Evolutionary conservation across 305 asterid species (phyloP), one percentile per base, ranked within the genome.

Genomic region (Fraxinus sp.): DNA sequence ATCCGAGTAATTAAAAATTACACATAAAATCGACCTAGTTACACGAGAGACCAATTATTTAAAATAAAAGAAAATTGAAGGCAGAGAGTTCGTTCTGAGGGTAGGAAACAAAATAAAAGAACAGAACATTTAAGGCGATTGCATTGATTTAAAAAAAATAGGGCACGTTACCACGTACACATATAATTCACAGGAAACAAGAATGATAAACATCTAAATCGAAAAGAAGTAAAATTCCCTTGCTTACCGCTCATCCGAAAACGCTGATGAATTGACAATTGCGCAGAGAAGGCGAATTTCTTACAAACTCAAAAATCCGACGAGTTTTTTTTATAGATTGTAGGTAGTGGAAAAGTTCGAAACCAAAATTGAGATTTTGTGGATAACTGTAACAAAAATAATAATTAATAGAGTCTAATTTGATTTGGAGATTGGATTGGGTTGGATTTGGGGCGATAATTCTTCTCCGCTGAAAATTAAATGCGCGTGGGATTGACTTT

Each of bases 401-500:
- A 78, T 2, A 64, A 37, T 16, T 24, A 64, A 26, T 24, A 5
- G 30, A 64, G 76, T 16, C 64, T 32, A 76, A 83, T 66, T 24
- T 76, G 13, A 62, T 24, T n/a, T 26, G 41, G 72, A 16, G 76
- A 32, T 30, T 71, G 10, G 84, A 75, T 82, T 86, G 85, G 83
- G 68, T 74, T 84, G 84, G 84, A 77, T 68, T 77, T 74, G 36
- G 39, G 85, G 80, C 80, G 70, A 62, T 22, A 75, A 80, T 83
- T 73, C 81, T 75, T 83, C 90, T 81, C 91, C 85, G 85, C 75
- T 82, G 87, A 83, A 80, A 80, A 24, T 75, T 57, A 72, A 43
- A 78, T 83, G 84, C 77, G 75, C 78, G n/a, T 26, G 80, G 64
- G 59, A 49, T 77, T 74, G 82, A 79, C 85, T 83, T 82, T 86